Percentiles rank a stretch among this genome's conserved stretches.
phyloP scores from a whole-genome alignment of 768 basidiomycete species.

The Gymnopilus junonius region DNA sequence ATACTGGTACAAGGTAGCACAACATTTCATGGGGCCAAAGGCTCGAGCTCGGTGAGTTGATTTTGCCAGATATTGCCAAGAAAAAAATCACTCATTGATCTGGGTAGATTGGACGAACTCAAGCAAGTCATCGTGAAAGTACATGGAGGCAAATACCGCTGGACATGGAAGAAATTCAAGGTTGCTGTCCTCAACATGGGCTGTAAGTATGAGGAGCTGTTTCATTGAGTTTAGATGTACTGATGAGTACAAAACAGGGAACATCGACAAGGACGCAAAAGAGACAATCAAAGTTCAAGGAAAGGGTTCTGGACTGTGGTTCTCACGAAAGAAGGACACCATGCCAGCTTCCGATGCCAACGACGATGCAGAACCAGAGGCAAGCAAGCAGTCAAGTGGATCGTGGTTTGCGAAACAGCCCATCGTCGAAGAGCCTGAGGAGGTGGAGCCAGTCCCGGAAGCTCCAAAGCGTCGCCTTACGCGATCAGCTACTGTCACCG shows the following conservation, averaged over 20 bases:
- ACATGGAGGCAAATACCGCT: slow-evolving; percentile 76
- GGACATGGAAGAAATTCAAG: slow-evolving; percentile 86
- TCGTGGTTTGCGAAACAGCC: slow-evolving; percentile 30
- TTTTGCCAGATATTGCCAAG: neutral
- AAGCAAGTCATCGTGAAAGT: slow-evolving; percentile 76
- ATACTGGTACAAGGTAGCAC: slow-evolving; percentile 83
- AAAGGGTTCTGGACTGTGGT: slow-evolving; percentile 56
- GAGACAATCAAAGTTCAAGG: slow-evolving; percentile 65
- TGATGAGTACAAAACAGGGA: slow-evolving; percentile 49
- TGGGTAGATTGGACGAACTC: slow-evolving; percentile 60
- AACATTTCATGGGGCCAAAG: slow-evolving; percentile 73
- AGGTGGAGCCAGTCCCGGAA: slow-evolving; percentile 15
- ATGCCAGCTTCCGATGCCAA: slow-evolving; percentile 8
- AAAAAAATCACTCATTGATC: neutral
- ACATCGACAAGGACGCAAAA: slow-evolving; percentile 61
- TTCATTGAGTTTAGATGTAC: neutral
- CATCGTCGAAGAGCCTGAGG: slow-evolving; percentile 34
- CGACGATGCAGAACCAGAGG: neutral
- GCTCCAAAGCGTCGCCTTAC: slow-evolving; percentile 17
- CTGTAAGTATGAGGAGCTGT: slow-evolving; percentile 51
- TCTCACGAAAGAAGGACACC: slow-evolving; percentile 51
- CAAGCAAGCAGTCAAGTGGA: slow-evolving; percentile 19
- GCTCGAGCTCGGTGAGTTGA: slow-evolving; percentile 57
- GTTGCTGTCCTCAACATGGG: slow-evolving; percentile 83
- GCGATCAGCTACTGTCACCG: slow-evolving; percentile 32